A percentile compares a stretch with the other conserved stretches of the same genome.
Conservation (phyloP, 192 early-diverging fungal species). For the Podila epicladia region DNA sequence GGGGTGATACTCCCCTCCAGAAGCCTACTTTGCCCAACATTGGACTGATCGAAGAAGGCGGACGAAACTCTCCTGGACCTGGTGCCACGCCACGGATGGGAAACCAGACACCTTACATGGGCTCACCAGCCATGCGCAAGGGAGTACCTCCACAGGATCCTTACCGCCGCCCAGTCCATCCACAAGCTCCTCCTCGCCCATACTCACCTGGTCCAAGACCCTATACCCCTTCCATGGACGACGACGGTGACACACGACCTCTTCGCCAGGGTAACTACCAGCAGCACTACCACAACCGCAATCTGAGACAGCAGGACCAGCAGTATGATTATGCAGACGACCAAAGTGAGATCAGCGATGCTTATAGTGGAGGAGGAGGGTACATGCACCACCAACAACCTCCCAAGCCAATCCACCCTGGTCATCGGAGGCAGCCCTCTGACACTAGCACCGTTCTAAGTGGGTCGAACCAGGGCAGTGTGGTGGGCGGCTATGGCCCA, state of each 20-base stretch:
- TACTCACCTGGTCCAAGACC: conserved; percentile 36
- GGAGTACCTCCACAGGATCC: conserved; percentile 38
- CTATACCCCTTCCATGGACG: conserved; percentile 44
- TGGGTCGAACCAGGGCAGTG: conserved; percentile 49
- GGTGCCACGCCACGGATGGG: conserved; percentile 24
- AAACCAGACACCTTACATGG: conserved; percentile 30
- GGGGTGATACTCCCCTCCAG: conserved; percentile 24
- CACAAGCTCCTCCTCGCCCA: conserved; percentile 34
- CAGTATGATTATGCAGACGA: conserved; percentile 41
- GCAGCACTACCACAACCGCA: conserved; percentile 46
- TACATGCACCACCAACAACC: conserved; percentile 8
- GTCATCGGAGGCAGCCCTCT: conserved; percentile 33
- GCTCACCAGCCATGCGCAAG: conserved; percentile 39
- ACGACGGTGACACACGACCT: conserved; percentile 37
- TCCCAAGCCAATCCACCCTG: neutral
- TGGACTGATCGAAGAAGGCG: conserved; percentile 34
- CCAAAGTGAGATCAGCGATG: conserved; percentile 40
- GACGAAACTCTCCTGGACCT: conserved; percentile 16
- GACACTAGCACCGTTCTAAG: conserved; percentile 48
- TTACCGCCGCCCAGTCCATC: conserved; percentile 34
- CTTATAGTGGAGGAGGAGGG: conserved; percentile 24
- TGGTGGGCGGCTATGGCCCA: conserved; percentile 35
- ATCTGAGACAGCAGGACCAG: conserved; percentile 34
- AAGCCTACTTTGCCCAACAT: conserved; percentile 53
- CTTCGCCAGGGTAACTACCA: conserved; percentile 46